A percentile compares a stretch with the other conserved stretches of the same genome.
phyloP scores from a whole-genome alignment of 805 yeast genomes.

The Yamadazyma nakazawae region DNA sequence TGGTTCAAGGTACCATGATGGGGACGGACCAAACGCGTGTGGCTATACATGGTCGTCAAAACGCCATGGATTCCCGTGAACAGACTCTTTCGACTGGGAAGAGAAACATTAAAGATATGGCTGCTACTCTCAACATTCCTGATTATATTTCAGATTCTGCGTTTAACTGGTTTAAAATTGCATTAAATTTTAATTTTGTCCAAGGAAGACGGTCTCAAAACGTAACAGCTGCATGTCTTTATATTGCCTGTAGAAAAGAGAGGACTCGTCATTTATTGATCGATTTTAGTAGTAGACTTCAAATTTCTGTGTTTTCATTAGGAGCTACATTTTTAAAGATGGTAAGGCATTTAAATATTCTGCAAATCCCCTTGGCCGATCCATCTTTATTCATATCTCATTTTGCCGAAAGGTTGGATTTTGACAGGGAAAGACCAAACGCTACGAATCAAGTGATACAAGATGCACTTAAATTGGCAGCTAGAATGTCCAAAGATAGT shows the following conservation, averaged over 20 bases:
- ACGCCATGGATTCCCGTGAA: constrained; percentile 79
- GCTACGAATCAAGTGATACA: constrained; percentile 52
- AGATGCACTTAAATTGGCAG: constrained; percentile 85
- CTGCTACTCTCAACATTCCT: constrained; percentile 73
- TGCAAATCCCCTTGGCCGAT: constrained; percentile 81
- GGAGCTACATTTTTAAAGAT: constrained; percentile 95
- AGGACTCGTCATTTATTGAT: constrained; percentile 93
- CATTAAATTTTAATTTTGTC: constrained; percentile 83
- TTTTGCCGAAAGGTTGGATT: constrained; percentile 82
- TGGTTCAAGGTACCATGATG: constrained; percentile 91
- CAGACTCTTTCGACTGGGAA: constrained; percentile 86
- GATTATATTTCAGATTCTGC: constrained; percentile 86
- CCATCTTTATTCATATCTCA: constrained; percentile 93
- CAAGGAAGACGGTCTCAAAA: constrained; percentile 97
- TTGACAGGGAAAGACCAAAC: constrained; percentile 56
- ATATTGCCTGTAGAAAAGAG: constrained; percentile 90
- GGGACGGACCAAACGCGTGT: constrained; percentile 84
- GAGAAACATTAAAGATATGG: constrained; percentile 73
- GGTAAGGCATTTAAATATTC: constrained; percentile 80
- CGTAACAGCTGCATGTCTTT: constrained; percentile 91
- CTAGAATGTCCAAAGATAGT: constrained; percentile 93
- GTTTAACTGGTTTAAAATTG: constrained; percentile 82
- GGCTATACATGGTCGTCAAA: constrained; percentile 61
- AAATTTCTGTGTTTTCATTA: constrained; percentile 86
- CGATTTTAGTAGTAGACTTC: constrained; percentile 87